phyloP scores from a whole-genome alignment of 2,329 filamentous ascomycete species.

The Biscogniauxia mediterranea region DNA sequence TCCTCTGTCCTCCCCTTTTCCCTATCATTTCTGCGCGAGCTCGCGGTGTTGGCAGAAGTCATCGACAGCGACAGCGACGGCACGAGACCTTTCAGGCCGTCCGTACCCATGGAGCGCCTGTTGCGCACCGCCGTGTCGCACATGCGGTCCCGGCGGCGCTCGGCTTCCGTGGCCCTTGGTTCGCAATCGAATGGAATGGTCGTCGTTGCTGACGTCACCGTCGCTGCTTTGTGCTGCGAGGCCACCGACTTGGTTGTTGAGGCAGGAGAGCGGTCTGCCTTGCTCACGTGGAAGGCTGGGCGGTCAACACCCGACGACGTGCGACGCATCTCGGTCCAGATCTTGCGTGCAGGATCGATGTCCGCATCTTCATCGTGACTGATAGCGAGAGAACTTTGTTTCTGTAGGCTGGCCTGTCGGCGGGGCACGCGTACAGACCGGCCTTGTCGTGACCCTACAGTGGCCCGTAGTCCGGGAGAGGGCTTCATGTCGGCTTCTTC shows the following conservation, averaged over 20 bases:
- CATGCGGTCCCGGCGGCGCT: slow-evolving; percentile 22
- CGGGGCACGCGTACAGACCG: slow-evolving; percentile 15
- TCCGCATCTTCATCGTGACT: slow-evolving; percentile 11
- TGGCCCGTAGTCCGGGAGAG: neutral
- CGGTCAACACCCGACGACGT: slow-evolving; percentile 17
- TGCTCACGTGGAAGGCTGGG: slow-evolving; percentile 17
- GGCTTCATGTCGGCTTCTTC: slow-evolving; percentile 3
- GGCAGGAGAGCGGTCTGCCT: slow-evolving; percentile 11
- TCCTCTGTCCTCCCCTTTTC: neutral
- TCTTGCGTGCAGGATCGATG: slow-evolving; percentile 27
- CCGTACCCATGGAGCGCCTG: slow-evolving; percentile 29
- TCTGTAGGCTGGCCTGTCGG: slow-evolving; percentile 15
- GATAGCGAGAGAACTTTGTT: slow-evolving; percentile 1
- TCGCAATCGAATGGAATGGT: neutral
- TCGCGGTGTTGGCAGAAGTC: neutral
- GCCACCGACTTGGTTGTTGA: slow-evolving; percentile 4
- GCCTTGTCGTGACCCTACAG: neutral
- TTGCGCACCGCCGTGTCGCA: slow-evolving; percentile 28
- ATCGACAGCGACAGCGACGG: slow-evolving; percentile 22
- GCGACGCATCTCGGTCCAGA: slow-evolving; percentile 32
- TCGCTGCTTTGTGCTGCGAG: neutral
- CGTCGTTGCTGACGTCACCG: too few species aligned
- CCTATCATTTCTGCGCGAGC: neutral
- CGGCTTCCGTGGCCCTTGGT: slow-evolving; percentile 16
- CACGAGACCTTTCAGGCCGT: slow-evolving; percentile 31